phyloP scores from a whole-genome alignment of 2,329 filamentous ascomycete genomes.

The Diplocarpon rosae region DNA sequence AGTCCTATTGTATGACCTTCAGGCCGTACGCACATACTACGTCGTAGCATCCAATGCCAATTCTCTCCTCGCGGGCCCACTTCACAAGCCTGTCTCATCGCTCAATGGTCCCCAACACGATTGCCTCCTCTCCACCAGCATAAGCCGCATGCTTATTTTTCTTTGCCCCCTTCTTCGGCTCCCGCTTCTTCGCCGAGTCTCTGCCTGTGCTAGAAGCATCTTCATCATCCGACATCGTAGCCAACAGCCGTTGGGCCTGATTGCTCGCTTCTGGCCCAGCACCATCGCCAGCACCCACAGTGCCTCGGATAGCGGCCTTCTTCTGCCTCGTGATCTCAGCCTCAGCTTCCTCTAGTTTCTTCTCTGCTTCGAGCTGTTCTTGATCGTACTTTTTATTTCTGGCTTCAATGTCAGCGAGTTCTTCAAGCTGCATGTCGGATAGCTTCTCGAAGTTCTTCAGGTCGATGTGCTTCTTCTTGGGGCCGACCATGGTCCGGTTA shows the following conservation, averaged over 20 bases:
- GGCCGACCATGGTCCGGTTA: constrained; percentile 50
- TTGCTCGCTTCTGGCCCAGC: too few species aligned
- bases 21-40: not conserved
- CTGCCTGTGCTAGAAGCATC: constrained; percentile 7
- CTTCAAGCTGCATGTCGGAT: constrained; percentile 42
- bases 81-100: not conserved
- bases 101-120: constrained; percentile 22
- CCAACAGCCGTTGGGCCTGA: constrained; percentile 1
- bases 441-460: constrained; percentile 49
- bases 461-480: constrained; percentile 44
- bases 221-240: constrained; percentile 9
- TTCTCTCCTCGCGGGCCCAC: not conserved
- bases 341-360: constrained; percentile 34
- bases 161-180: constrained; percentile 14
- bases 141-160: constrained; percentile 22
- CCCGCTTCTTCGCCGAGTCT: constrained; percentile 1
- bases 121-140: constrained; percentile 24
- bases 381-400: constrained; percentile 35
- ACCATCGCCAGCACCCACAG: constrained; percentile 8
- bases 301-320: constrained; percentile 20
- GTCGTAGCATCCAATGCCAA: not conserved
- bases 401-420: constrained; percentile 43
- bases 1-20: not conserved
- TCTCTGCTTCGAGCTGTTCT: constrained; percentile 36
- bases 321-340: constrained; percentile 19